Base-by-base conservation (phyloP, 2,329 filamentous ascomycete genomes). In the Ophiostoma sp. region DNA sequence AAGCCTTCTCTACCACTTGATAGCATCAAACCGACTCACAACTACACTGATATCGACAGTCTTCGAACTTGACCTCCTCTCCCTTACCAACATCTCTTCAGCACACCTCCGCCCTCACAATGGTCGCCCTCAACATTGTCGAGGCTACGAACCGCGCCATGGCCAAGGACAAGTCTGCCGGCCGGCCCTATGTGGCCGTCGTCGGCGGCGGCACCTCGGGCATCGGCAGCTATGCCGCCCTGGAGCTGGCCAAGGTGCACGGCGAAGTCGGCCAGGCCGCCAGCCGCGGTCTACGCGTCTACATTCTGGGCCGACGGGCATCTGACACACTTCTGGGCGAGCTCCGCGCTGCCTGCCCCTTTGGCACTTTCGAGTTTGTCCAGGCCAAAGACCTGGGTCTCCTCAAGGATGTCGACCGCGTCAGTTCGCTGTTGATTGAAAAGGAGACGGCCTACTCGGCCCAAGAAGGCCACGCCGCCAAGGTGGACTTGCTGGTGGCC, bases 401-500 rank as follows among this genome's bases (percentile, higher is more conserved):
- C 5, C 74, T 83, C 12, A 76, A 72, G n/a, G 79, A 82, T 42
- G 81, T 82, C 9, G 82, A 83, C 74, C 73, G 71, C 6, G 76
- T 80, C 7, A 81, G 77, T 48, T 74, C 70, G 1, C 76, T 80
- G 9, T 79, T 83, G 61, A 75, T 73, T 1, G 59, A 72, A 33
- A 55, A 75, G 2, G 81, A 83, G 73, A 64, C 72, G 66, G 73
- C 74, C 8, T 72, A 69, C 1, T 48, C 73, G 19, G 59, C 76
- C 19, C 52, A 15, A 3, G 75, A 63, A 5, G 63, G 48, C 11
- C 63, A 64, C 42, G 39, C 22, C 11, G 28, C 80, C 25, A 79
- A 79, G 72, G 70, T 83, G 28, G 82, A 83, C 75, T 76, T 80
- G 19, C 63, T 83, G 31, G 79, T 81, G 25, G 76, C 79, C 75